Evolutionary conservation across 441 rosid genomes (phyloP), one percentile per base, ranked within the genome.

Genomic region (Populus trichocarpa): DNA sequence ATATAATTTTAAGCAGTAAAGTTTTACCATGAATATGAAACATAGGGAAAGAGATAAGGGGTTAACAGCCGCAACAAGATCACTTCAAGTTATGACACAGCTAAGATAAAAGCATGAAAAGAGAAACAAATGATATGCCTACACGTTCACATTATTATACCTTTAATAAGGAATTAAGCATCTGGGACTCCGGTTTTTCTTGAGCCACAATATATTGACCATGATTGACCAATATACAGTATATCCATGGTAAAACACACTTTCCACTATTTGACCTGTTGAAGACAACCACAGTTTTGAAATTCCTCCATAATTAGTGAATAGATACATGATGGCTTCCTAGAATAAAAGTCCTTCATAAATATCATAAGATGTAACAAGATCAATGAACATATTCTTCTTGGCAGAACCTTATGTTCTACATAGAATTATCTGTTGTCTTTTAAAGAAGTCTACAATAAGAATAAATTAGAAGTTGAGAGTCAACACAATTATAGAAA

Each of bases 201-300:
- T 84, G 89, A 70, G 90, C 87, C 84, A 78, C 69, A 76, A 92
- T 70, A 80, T 84, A 76, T 76, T 82, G 88, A 79, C 96, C 85
- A 57, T 91, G 93, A 83, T 84, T 90, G 87, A 89, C 87, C 90
- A 93, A 81, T 89, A 94, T 87, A 80, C 86, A 87, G 75, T 89
- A 84, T 74, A 94, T 88, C 99, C 98, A 96, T 61, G 91, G 93
- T 65, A 94, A 91, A 78, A 91, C 83, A 79, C 75, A 66, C 70
- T 78, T 87, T 57, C 88, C 94, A 70, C 85, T 83, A 78, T 81
- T 75, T 38, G 89, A 86, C 89, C 99, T 96, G 91, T 82, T 80
- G 67, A 83, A 73, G 67, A 80, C 67, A 73, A 70, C 23, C 71
- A 83, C 32, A 78, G 35, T 63, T 30, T 36, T 50, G 25, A 66